phyloP scores from a whole-genome alignment of 2,329 filamentous ascomycete genomes.

The Cryphonectria carpinicola region DNA sequence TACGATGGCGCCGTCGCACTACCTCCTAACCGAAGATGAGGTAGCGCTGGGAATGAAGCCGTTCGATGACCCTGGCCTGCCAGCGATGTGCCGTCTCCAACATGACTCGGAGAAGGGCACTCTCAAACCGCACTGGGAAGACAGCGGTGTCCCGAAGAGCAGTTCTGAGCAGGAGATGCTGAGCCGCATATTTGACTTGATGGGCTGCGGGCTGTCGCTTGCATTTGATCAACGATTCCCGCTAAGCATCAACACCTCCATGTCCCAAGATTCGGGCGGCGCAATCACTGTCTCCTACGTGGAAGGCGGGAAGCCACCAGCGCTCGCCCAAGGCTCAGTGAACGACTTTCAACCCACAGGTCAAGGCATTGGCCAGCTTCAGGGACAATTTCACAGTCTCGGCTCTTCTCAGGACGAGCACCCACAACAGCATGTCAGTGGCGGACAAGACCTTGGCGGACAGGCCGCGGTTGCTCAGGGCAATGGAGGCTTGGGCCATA shows the following conservation, averaged over 20 bases:
- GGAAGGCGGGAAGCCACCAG: slow-evolving; percentile 22
- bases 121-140: slow-evolving; percentile 36
- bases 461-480: not conserved
- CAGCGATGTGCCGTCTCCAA: slow-evolving; percentile 45
- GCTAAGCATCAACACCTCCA: slow-evolving; percentile 12
- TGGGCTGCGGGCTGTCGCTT: slow-evolving; percentile 25
- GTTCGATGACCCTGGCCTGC: slow-evolving; percentile 44
- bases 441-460: not conserved
- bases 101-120: slow-evolving; percentile 33
- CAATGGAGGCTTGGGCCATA: slow-evolving; percentile 3
- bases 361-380: slow-evolving; percentile 11
- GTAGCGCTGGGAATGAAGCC: slow-evolving; percentile 50
- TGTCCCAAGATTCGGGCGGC: not conserved
- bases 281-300: slow-evolving; percentile 23
- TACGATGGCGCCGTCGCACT: slow-evolving; percentile 46
- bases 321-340: not conserved
- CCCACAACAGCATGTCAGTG: not conserved
- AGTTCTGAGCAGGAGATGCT: slow-evolving; percentile 20
- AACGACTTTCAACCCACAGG: not conserved
- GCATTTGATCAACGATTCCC: slow-evolving; percentile 25
- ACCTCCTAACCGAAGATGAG: slow-evolving; percentile 57
- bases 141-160: slow-evolving; percentile 16
- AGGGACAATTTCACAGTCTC: slow-evolving; percentile 17
- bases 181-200: slow-evolving; percentile 26
- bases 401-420: not conserved